Base-by-base conservation (phyloP, 768 basidiomycete species). In the Pleurotus tuber-regium region DNA sequence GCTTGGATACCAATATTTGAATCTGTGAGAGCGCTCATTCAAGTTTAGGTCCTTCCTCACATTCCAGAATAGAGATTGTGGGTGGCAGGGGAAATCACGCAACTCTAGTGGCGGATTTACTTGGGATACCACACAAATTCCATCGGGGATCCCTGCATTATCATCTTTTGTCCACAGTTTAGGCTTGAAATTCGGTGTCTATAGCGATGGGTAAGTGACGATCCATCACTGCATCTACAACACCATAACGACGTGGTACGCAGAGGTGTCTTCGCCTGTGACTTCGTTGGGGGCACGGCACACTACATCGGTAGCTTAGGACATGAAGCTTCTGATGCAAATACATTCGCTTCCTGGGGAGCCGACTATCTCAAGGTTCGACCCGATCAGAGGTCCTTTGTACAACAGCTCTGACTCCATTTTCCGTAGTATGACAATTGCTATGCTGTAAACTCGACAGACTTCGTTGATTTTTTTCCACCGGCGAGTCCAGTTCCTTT, bases 101-200 rank as follows among this genome's bases (percentile, higher is more conserved):
- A 69, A 71, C 50, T 59, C 74, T 3, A 63, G 62, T 21, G 75
- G 74, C 9, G 66, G 63, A 14, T 71, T 78, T 54, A 74, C 75
- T 5, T 78, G 75, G 75, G 66, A 72, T 56, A 68, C 65, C 2
- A 68, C 65, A 11, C 43, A 43, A 14, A 44, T 61, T 53, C 63
- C 63, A 7, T 47, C 50, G 29, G 63, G 63, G 23, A 50, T 63
- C n/a, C 59, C 61, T 16, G 55, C 72, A 1, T 59, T 75, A 39
- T 65, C 65, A 16, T 61, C 68, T 11, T 74, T 69, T 48, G 57
- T 74, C 16, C 71, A 73, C 50, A 60, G 58, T 31, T 51, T 61
- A 25, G 73, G 72, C 6, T 83, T 63, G 79, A 84, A 56, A 78
- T 90, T 70, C 84, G 89, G 62, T 71, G 82, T 66, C 78, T 77